Percentiles rank a stretch among this genome's conserved stretches.
phyloP scores from a whole-genome alignment of 2,329 filamentous ascomycete genomes.

The Byssochlamys sp. region DNA sequence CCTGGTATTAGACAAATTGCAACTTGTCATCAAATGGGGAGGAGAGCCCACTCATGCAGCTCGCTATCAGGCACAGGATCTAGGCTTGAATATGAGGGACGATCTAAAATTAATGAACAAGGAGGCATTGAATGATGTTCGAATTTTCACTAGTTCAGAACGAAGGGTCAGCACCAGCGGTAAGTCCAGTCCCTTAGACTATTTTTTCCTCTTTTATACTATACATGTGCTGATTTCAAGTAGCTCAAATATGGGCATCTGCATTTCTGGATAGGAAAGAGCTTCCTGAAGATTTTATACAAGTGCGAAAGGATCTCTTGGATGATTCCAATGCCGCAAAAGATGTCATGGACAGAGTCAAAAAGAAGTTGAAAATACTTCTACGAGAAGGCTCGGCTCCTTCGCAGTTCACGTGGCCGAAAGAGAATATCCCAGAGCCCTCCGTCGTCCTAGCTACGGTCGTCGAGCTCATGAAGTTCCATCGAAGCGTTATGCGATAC shows the following conservation, averaged over 20 bases:
- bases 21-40: conserved; percentile 98
- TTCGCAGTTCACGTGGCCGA: conserved; percentile 94
- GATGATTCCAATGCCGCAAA: conserved; percentile 98
- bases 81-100: conserved; percentile 91
- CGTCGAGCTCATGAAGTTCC: conserved; percentile 94
- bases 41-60: conserved; percentile 96
- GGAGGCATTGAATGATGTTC: conserved; percentile 82
- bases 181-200: conserved; percentile 17
- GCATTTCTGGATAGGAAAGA: conserved; percentile 84
- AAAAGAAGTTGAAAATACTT: conserved; percentile 95
- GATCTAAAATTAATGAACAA: conserved; percentile 87
- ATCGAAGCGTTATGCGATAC: conserved; percentile 85
- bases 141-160: conserved; percentile 92
- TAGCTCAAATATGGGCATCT: conserved; percentile 84
- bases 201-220: not conserved
- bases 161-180: conserved; percentile 80
- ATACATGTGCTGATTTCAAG: conserved; percentile 5
- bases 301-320: conserved; percentile 82
- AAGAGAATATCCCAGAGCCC: conserved; percentile 82
- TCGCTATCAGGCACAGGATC: conserved; percentile 86
- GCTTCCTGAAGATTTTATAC: conserved; percentile 74
- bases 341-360: conserved; percentile 98
- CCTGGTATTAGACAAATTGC: conserved; percentile 85
- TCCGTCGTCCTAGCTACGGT: conserved; percentile 86
- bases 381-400: conserved; percentile 87